Evolutionary conservation across 1,284 basidiomycete species (phyloP).

Genomic region (Leccinum huronense): DNA sequence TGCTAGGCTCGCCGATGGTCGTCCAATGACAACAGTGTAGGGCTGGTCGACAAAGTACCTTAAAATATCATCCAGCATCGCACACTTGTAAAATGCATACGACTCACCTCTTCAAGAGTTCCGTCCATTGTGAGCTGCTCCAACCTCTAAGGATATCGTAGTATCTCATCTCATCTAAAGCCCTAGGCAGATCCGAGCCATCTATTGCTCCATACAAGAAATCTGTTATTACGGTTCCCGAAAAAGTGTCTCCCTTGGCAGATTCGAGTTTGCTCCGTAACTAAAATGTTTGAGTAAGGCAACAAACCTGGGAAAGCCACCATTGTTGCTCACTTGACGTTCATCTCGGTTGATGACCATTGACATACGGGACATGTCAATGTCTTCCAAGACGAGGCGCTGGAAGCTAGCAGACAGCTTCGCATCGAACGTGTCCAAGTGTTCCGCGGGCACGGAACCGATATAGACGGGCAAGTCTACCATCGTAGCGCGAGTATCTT

Average conservation of each 20-base stretch:
- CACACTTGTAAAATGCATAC: not conserved
- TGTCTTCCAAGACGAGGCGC: slow-evolving; percentile 71
- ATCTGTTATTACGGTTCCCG: slow-evolving; percentile 75
- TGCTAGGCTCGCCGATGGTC: slow-evolving; percentile 85
- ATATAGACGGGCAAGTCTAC: slow-evolving; percentile 78
- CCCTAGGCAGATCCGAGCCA: slow-evolving; percentile 73
- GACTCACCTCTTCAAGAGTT: slow-evolving; percentile 74
- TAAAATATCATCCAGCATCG: slow-evolving; percentile 13
- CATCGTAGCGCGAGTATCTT: slow-evolving; percentile 74
- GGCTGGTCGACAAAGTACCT: slow-evolving; percentile 80
- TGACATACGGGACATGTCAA: slow-evolving; percentile 91
- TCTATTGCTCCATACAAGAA: slow-evolving; percentile 86
- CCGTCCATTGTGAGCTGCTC: slow-evolving; percentile 77
- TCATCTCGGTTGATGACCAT: slow-evolving; percentile 88
- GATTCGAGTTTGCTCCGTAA: slow-evolving; percentile 74
- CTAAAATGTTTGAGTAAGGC: slow-evolving; percentile 36
- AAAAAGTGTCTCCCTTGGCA: slow-evolving; percentile 74
- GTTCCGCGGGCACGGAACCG: slow-evolving; percentile 81
- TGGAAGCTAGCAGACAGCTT: slow-evolving; percentile 72
- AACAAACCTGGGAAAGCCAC: not conserved
- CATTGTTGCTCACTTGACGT: slow-evolving; percentile 59
- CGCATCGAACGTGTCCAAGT: slow-evolving; percentile 70
- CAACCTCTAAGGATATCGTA: slow-evolving; percentile 70
- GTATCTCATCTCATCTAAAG: slow-evolving; percentile 80
- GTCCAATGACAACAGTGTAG: slow-evolving; percentile 77